Percentiles rank a stretch among this genome's conserved stretches.
phyloP scores from a whole-genome alignment of 306 rosid genomes.

The Cucurbita argyrosperma region DNA sequence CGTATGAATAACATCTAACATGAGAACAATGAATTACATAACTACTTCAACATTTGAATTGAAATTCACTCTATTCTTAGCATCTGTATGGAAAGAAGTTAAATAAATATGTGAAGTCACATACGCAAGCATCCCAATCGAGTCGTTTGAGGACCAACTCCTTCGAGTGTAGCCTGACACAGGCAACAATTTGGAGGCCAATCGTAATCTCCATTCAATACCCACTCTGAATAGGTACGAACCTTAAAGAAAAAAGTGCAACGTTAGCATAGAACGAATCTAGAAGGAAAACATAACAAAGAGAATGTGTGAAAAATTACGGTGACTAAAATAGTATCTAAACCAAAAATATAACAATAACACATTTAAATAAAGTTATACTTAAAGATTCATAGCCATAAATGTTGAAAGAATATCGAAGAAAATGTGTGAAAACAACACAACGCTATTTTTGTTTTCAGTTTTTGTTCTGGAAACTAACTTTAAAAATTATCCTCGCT shows the following conservation, averaged over 20 bases:
- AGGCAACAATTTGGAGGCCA: conserved; percentile 94
- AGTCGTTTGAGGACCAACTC: conserved; percentile 52
- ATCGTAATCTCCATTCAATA: conserved; percentile 85
- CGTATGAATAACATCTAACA: conserved; percentile 74
- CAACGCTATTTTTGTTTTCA: too few species aligned
- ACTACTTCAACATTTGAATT: not conserved
- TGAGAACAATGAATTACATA: conserved; percentile 16
- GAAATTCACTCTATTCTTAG: not conserved
- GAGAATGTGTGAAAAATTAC: too few species aligned
- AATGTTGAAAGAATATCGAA: too few species aligned
- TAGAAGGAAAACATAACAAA: not conserved
- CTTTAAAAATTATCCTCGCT: too few species aligned
- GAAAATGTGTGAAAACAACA: too few species aligned
- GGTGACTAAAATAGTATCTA: too few species aligned
- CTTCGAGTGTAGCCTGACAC: conserved; percentile 60
- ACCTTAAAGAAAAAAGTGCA: conserved; percentile 32
- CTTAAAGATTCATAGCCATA: too few species aligned
- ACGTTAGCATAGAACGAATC: not conserved
- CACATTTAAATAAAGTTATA: too few species aligned
- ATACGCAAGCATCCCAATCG: conserved; percentile 97
- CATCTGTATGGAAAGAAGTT: not conserved
- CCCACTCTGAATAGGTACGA: conserved; percentile 96
- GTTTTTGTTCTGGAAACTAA: too few species aligned
- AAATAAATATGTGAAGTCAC: conserved; percentile 27
- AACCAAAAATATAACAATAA: too few species aligned